Conservation (phyloP, 2,329 filamentous ascomycete species). For the Colletotrichum nymphaeae region DNA sequence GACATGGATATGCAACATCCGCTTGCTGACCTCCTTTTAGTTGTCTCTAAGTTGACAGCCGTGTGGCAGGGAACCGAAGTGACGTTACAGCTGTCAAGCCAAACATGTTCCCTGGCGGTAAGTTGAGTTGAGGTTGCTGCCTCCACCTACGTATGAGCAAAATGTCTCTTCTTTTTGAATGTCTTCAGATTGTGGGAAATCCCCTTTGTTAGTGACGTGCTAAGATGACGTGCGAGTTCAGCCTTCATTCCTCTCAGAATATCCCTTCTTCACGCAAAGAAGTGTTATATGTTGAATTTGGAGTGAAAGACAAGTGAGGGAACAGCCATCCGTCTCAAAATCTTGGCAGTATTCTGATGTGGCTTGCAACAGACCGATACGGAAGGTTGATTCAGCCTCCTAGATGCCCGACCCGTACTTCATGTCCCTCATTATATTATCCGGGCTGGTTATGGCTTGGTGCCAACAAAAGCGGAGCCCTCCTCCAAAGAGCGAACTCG, state of each 20-base stretch:
- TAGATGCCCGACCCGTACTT: neutral
- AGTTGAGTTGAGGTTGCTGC: slow-evolving; percentile 1
- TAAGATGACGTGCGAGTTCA: slow-evolving; percentile 6
- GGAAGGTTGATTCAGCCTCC: slow-evolving; percentile 3
- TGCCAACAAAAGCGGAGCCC: slow-evolving; percentile 6
- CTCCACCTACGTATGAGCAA: slow-evolving; percentile 11
- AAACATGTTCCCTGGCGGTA: neutral
- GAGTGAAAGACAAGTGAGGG: neutral
- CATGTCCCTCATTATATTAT: neutral
- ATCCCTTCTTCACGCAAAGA: neutral
- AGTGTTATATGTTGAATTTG: neutral
- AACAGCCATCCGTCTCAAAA: neutral
- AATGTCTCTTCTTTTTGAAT: slow-evolving; percentile 6
- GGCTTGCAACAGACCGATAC: neutral
- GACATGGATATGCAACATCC: neutral
- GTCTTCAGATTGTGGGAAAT: neutral
- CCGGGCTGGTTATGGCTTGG: neutral
- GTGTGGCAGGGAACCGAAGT: neutral
- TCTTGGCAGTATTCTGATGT: slow-evolving; percentile 4
- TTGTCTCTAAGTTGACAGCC: neutral
- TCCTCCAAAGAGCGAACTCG: neutral
- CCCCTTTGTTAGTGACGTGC: slow-evolving; percentile 2
- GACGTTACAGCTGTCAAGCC: neutral
- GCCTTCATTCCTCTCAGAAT: slow-evolving; percentile 4
- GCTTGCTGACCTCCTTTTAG: neutral